Conservation (phyloP, 2,329 filamentous ascomycete genomes). For the Neoarthrinium moseri region DNA sequence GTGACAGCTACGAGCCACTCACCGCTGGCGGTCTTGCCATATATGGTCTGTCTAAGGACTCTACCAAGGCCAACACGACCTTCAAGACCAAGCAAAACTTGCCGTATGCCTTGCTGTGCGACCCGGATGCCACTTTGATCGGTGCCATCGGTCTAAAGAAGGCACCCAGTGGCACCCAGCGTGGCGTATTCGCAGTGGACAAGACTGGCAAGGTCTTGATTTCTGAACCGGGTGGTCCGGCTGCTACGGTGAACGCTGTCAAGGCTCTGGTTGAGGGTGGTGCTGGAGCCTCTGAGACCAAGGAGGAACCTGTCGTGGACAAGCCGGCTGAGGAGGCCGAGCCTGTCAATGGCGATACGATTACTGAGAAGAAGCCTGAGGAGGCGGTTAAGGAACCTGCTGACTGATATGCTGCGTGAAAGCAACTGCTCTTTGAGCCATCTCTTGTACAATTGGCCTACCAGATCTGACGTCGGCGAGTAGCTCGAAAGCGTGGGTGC, state of each 20-base stretch:
- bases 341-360: constrained; percentile 22
- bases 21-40: constrained; percentile 79
- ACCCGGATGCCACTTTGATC: constrained; percentile 73
- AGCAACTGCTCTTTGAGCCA: background rate
- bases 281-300: constrained; percentile 18
- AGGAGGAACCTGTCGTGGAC: constrained; percentile 17
- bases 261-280: constrained; percentile 61
- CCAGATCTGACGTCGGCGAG: no score
- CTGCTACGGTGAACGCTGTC: constrained; percentile 74
- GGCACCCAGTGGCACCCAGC: constrained; percentile 71
- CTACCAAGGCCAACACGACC: constrained; percentile 84
- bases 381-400: constrained; percentile 24
- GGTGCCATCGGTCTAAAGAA: constrained; percentile 88
- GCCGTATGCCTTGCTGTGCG: constrained; percentile 85
- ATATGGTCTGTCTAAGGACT: constrained; percentile 87
- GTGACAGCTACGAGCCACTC: constrained; percentile 76
- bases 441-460: no score
- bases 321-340: constrained; percentile 22
- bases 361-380: constrained; percentile 43
- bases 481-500: no score
- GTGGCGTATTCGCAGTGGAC: constrained; percentile 85
- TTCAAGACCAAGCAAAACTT: constrained; percentile 92
- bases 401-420: background rate
- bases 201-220: constrained; percentile 80
- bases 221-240: constrained; percentile 72